Evolutionary conservation across 306 rosid genomes (phyloP).

Genomic region (Begonia masoniana): DNA sequence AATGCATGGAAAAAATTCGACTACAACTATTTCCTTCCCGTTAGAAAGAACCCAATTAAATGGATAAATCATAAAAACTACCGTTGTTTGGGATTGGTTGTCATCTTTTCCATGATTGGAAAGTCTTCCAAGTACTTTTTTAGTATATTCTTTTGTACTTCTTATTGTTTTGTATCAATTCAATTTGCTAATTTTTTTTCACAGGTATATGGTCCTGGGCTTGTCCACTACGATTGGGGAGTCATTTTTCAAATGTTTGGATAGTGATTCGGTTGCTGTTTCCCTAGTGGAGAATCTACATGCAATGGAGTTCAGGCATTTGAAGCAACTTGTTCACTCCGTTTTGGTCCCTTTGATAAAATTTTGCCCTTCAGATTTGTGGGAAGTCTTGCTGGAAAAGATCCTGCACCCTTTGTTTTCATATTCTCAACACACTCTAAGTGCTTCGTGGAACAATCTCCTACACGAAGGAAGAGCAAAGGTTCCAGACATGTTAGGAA

Average conservation of each 20-base stretch:
- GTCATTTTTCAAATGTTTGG: conserved; percentile 58
- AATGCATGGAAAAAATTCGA: no score
- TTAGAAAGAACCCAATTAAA: no score
- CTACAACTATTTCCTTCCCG: no score
- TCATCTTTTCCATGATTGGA: no score
- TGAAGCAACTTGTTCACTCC: conserved; percentile 81
- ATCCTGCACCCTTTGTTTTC: conserved; percentile 66
- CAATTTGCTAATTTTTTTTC: conserved; percentile 6
- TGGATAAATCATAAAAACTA: no score
- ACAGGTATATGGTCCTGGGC: conserved; percentile 85
- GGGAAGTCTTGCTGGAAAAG: conserved; percentile 89
- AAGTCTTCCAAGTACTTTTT: no score
- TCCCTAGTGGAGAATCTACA: conserved; percentile 85
- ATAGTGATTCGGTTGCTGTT: conserved; percentile 50
- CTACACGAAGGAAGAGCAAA: conserved; percentile 80
- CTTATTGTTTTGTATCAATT: no score
- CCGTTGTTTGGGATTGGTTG: no score
- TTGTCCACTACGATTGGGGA: conserved; percentile 78
- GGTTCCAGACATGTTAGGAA: conserved; percentile 68
- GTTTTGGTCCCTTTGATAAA: conserved; percentile 69
- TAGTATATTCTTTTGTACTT: no score
- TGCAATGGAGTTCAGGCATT: conserved; percentile 96
- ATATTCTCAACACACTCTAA: conserved; percentile 60
- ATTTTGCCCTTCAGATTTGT: conserved; percentile 63
- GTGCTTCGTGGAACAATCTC: conserved; percentile 78